Evolutionary conservation across 495 filamentous ascomycete genomes (phyloP).

Genomic region (Margaritispora aquatica): DNA sequence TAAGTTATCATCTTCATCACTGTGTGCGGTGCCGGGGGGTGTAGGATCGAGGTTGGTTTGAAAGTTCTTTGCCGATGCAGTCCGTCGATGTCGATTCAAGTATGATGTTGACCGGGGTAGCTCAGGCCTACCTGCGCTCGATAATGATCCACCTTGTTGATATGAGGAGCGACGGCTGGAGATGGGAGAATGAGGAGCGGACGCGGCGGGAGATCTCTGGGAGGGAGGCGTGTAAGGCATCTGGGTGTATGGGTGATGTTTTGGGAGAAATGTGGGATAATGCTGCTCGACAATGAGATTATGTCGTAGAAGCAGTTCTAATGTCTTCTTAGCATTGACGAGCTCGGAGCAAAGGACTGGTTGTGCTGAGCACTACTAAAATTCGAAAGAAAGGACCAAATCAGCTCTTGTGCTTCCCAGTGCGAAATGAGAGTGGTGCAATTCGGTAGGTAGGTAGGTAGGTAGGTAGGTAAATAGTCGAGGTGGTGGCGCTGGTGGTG

Average conservation of each 20-base stretch:
- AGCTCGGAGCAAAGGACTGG: not conserved
- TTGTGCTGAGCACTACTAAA: conserved; percentile 5
- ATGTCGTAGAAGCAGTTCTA: conserved; percentile 15
- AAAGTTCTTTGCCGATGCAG: conserved; percentile 25
- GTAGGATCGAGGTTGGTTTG: conserved; percentile 33
- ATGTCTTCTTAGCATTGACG: conserved; percentile 14
- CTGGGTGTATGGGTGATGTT: conserved; percentile 19
- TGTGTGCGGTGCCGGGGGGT: conserved; percentile 37
- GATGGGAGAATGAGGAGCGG: conserved; percentile 56
- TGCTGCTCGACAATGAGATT: conserved; percentile 1
- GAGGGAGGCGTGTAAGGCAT: conserved; percentile 96
- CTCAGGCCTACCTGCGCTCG: conserved; percentile 39
- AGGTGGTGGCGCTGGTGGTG: conserved; percentile 1
- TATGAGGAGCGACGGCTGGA: conserved; percentile 52
- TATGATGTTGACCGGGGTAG: conserved; percentile 74
- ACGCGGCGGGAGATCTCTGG: conserved; percentile 71
- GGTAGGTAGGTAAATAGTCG: not conserved
- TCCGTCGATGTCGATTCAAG: conserved; percentile 49
- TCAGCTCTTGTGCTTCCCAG: conserved; percentile 3
- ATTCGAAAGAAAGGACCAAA: not conserved
- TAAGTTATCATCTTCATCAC: conserved; percentile 39
- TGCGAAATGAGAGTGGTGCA: not conserved
- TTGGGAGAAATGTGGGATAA: not conserved
- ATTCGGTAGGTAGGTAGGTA: not conserved
- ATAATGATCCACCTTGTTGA: conserved; percentile 27